These are phyloP conservation scores for Fagopyrum tataricum DNA, from an alignment of 148 eudicot species.

Conservation along the genomic window DNA sequence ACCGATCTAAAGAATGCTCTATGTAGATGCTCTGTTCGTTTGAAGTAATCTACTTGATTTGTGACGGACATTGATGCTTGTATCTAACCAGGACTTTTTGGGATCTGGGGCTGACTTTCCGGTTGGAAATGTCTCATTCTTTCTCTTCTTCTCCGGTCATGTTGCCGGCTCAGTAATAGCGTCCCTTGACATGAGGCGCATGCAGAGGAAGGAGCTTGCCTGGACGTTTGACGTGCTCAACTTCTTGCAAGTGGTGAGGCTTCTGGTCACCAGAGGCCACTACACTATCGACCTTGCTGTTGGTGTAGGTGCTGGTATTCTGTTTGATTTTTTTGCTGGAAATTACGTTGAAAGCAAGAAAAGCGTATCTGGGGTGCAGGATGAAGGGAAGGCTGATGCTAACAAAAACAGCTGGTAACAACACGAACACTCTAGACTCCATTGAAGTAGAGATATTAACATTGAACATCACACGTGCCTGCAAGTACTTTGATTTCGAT, in stretches of 20 bases:
- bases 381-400: neutral
- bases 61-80: neutral
- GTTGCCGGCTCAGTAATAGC: conserved; percentile 91
- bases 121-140: conserved; percentile 91
- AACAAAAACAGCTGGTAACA: neutral
- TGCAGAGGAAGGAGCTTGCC: conserved; percentile 69
- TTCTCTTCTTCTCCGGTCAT: conserved; percentile 91
- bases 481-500: neutral
- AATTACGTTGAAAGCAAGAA: conserved; percentile 56
- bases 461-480: neutral
- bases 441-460: neutral
- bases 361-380: neutral
- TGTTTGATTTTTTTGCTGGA: conserved; percentile 79
- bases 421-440: neutral
- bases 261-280: conserved; percentile 89
- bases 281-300: conserved; percentile 93
- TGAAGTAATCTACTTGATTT: neutral
- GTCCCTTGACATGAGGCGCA: conserved; percentile 86
- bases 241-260: conserved; percentile 53
- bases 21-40: neutral
- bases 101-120: conserved; percentile 97
- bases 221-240: conserved; percentile 62
- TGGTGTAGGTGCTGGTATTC: conserved; percentile 86
- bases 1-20: neutral
- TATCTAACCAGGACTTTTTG: conserved; percentile 57